Evolutionary conservation across 2,329 filamentous ascomycete species (phyloP).

Genomic region (Phaeosphaeriaceae sp.): DNA sequence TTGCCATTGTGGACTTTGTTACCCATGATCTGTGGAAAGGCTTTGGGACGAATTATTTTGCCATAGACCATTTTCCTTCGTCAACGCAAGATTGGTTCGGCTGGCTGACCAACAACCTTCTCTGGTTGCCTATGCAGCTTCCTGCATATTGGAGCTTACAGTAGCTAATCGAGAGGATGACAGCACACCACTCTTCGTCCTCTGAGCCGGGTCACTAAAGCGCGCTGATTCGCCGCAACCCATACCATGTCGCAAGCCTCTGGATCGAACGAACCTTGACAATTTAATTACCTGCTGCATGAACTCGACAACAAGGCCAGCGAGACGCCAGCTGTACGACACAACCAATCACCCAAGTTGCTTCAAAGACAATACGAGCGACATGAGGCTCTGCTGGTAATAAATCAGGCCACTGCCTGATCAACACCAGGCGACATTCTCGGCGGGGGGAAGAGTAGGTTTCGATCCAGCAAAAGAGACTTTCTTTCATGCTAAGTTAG

Average conservation of each 20-base stretch:
- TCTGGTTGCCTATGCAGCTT: neutral
- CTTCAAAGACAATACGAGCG: neutral
- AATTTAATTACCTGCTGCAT: conserved; percentile 1
- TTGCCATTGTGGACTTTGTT: neutral
- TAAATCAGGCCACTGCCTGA: conserved; percentile 16
- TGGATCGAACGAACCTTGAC: conserved; percentile 8
- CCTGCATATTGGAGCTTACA: neutral
- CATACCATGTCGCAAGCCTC: conserved; percentile 10
- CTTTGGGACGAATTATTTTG: neutral
- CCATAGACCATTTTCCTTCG: neutral
- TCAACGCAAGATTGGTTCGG: neutral
- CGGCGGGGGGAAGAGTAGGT: conserved; percentile 8
- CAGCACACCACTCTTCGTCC: conserved; percentile 11
- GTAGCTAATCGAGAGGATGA: conserved; percentile 9
- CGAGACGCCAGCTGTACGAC: conserved; percentile 4
- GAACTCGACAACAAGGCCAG: neutral
- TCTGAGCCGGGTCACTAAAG: conserved; percentile 4
- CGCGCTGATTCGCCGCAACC: conserved; percentile 10
- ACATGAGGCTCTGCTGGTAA: conserved; percentile 28
- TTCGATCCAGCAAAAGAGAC: neutral
- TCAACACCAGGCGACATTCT: neutral
- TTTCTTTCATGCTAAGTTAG: neutral
- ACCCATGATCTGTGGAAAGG: neutral
- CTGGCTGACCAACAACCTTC: neutral
- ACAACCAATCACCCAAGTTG: conserved; percentile 5